Evolutionary conservation across 768 basidiomycete genomes (phyloP).

Genomic region (Cyclocybe cylindracea): DNA sequence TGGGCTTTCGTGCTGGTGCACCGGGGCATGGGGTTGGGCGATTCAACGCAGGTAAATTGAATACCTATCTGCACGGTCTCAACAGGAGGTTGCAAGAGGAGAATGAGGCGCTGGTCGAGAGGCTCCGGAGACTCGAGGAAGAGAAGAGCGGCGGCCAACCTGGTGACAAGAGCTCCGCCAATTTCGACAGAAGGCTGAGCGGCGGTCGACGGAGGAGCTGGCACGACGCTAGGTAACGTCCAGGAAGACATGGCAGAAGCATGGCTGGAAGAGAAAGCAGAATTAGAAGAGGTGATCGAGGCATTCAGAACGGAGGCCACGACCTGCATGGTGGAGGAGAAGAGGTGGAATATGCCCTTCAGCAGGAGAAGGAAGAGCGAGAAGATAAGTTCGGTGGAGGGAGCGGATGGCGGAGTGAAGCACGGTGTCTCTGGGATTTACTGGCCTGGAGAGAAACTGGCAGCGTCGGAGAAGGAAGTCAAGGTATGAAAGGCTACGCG

Average conservation of each 20-base stretch:
- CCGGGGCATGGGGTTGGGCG: constrained; percentile 68
- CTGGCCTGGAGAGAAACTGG: constrained; percentile 60
- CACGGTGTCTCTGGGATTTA: constrained; percentile 68
- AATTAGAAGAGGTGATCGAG: constrained; percentile 52
- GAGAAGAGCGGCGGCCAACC: constrained; percentile 31
- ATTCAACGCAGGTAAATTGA: constrained; percentile 86
- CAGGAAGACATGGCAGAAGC: constrained; percentile 67
- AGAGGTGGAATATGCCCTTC: constrained; percentile 45
- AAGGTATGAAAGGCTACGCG: constrained; percentile 37
- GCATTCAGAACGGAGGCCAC: constrained; percentile 50
- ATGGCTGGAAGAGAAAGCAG: constrained; percentile 73
- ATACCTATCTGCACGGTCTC: constrained; percentile 82
- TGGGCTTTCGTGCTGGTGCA: constrained; percentile 68
- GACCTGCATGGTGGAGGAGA: constrained; percentile 48
- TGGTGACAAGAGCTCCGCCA: constrained; percentile 19
- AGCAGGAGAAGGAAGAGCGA: constrained; percentile 58
- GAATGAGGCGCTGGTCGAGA: constrained; percentile 66
- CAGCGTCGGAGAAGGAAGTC: constrained; percentile 49
- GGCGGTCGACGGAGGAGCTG: constrained; percentile 54
- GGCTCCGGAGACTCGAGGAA: constrained; percentile 56
- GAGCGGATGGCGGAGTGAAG: constrained; percentile 70
- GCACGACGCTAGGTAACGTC: constrained; percentile 57
- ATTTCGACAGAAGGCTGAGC: constrained; percentile 31
- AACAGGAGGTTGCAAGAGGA: constrained; percentile 85
- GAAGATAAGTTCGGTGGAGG: constrained; percentile 64